phyloP scores from a whole-genome alignment of 2,329 filamentous ascomycete species.

The Rhynchosporium secalis region DNA sequence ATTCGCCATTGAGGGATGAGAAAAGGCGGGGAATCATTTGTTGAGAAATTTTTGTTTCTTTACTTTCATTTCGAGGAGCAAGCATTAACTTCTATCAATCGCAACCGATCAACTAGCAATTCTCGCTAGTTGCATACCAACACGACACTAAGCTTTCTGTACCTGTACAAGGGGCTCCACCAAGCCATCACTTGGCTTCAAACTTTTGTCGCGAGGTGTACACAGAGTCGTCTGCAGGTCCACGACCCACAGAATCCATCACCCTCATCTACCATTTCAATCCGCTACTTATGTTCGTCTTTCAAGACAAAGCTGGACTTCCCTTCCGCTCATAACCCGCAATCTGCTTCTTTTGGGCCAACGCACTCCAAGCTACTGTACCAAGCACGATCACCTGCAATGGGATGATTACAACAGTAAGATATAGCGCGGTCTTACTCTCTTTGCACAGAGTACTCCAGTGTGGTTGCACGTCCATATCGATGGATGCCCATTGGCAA shows the following conservation, averaged over 20 bases:
- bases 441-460: slow-evolving; percentile 59
- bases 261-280: neutral
- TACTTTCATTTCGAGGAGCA: no score
- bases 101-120: no score
- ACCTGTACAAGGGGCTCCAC: neutral
- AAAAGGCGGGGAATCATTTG: no score
- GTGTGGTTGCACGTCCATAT: slow-evolving; percentile 53
- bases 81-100: no score
- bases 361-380: slow-evolving; percentile 48
- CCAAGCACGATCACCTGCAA: slow-evolving; percentile 53
- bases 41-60: no score
- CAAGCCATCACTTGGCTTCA: neutral
- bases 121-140: no score
- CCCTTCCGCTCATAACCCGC: slow-evolving; percentile 36
- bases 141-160: neutral
- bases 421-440: slow-evolving; percentile 54
- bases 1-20: no score
- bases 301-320: slow-evolving; percentile 38
- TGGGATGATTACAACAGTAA: slow-evolving; percentile 58
- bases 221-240: neutral
- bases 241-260: neutral
- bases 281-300: neutral
- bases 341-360: slow-evolving; percentile 46
- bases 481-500: slow-evolving; percentile 58
- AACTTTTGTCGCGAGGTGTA: no score